A percentile compares a stretch with the other conserved stretches of the same genome.
Conservation (phyloP, 495 filamentous ascomycete genomes). For the Penicillium roqueforti region DNA sequence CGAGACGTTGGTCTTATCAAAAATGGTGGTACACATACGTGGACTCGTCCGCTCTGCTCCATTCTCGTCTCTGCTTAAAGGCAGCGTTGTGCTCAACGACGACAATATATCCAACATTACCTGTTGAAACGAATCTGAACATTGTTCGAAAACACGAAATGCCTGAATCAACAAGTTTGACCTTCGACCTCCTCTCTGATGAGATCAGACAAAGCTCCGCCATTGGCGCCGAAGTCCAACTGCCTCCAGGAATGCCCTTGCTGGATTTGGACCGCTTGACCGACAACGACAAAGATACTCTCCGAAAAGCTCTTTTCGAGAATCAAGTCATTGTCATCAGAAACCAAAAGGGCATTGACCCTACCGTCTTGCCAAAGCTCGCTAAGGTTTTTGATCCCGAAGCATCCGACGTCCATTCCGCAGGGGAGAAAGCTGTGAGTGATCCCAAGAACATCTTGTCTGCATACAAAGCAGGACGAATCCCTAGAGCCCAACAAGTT, state of each 20-base stretch:
- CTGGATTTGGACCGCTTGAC: conserved; percentile 6
- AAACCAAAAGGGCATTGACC: conserved; percentile 13
- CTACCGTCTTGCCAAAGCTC: conserved; percentile 10
- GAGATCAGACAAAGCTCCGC: conserved; percentile 7
- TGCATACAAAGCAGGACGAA: conserved; percentile 15
- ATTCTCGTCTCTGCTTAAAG: background rate
- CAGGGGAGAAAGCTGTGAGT: conserved; percentile 15
- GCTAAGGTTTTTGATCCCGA: conserved; percentile 14
- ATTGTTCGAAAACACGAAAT: background rate
- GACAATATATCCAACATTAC: background rate
- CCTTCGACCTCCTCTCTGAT: conserved; percentile 4
- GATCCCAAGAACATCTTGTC: conserved; percentile 15
- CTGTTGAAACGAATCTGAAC: background rate
- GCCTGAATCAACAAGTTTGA: conserved; percentile 8
- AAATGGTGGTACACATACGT: background rate
- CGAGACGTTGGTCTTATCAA: background rate
- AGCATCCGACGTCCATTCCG: conserved; percentile 14
- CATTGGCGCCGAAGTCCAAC: conserved; percentile 12
- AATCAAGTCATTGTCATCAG: conserved; percentile 14
- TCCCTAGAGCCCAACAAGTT: conserved; percentile 13
- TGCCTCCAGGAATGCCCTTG: conserved; percentile 8
- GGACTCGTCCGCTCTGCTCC: background rate
- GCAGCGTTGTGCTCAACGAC: background rate
- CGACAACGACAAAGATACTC: conserved; percentile 6
- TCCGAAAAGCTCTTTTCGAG: conserved; percentile 8